Evolutionary conservation across 768 basidiomycete species (phyloP).

Genomic region (Boletus eberwhitei): DNA sequence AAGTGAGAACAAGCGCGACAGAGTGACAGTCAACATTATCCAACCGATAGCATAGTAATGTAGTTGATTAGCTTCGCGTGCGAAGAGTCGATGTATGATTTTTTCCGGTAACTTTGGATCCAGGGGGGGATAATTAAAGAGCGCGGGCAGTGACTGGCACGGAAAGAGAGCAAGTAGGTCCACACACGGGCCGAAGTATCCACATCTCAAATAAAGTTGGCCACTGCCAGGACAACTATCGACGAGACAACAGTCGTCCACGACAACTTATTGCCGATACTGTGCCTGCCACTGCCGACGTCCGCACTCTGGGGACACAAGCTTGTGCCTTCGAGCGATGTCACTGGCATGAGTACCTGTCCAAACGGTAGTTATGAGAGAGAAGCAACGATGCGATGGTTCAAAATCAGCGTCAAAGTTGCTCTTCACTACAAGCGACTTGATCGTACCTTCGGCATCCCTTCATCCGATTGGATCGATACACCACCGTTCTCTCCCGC

Average conservation of each 20-base stretch:
- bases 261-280: background rate
- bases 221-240: constrained; percentile 1
- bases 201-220: constrained; percentile 7
- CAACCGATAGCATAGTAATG: constrained; percentile 3
- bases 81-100: background rate
- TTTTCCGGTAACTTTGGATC: background rate
- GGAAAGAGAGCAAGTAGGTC: background rate
- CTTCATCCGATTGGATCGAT: constrained; percentile 35
- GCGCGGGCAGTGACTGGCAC: background rate
- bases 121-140: background rate
- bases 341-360: constrained; percentile 36
- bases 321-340: constrained; percentile 21
- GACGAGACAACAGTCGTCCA: constrained; percentile 9
- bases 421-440: background rate
- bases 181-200: background rate
- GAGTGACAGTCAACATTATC: background rate
- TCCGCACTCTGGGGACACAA: constrained; percentile 18
- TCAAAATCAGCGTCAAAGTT: background rate
- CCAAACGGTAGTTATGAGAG: background rate
- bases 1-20: constrained; percentile 4
- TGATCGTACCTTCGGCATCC: constrained; percentile 43
- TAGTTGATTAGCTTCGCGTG: background rate
- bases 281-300: constrained; percentile 1
- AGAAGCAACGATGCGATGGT: background rate
- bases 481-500: constrained; percentile 43